A percentile compares a stretch with the other conserved stretches of the same genome.
Evolutionary conservation across 2,329 filamentous ascomycete species (phyloP).

Genomic region (Beauveria sp.): DNA sequence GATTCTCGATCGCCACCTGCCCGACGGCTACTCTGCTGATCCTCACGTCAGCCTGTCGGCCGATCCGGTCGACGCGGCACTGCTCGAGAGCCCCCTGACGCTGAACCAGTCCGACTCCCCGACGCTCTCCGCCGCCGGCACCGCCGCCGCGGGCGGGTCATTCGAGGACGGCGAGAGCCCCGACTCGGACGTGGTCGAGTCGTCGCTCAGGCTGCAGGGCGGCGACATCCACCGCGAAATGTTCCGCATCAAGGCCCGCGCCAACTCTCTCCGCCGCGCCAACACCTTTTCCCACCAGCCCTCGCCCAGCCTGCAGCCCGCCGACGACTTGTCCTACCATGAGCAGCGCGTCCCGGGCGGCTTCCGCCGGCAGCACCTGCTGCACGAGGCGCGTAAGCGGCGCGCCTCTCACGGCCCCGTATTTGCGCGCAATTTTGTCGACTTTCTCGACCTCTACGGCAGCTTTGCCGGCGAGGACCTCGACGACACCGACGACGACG

Average conservation of each 20-base stretch:
- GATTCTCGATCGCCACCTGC: constrained; percentile 30
- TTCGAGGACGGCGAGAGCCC: constrained; percentile 20
- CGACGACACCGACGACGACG: constrained; percentile 42
- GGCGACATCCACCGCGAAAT: constrained; percentile 74
- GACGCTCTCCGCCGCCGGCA: constrained; percentile 9
- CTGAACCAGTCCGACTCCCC: constrained; percentile 6
- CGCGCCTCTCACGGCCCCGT: constrained; percentile 28
- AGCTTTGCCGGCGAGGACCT: constrained; percentile 69
- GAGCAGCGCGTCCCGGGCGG: constrained; percentile 37
- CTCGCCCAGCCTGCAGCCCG: constrained; percentile 22
- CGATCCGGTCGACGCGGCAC: constrained; percentile 13
- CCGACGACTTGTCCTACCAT: constrained; percentile 25
- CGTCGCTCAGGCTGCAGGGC: constrained; percentile 64
- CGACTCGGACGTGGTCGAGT: constrained; percentile 37
- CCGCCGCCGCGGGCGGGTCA: constrained; percentile 13
- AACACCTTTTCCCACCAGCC: constrained; percentile 58
- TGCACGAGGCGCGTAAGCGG: constrained; percentile 32
- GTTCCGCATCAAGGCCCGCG: constrained; percentile 61
- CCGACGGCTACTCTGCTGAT: constrained; percentile 32
- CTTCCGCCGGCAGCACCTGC: constrained; percentile 39
- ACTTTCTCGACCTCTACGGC: constrained; percentile 69
- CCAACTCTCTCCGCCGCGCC: constrained; percentile 44
- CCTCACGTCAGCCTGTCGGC: constrained; percentile 27
- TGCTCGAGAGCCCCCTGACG: constrained; percentile 12
- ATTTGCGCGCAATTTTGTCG: constrained; percentile 63